Evolutionary conservation across 352 stramenopile genomes (phyloP).

Genomic region (Globisporangium canariense): DNA sequence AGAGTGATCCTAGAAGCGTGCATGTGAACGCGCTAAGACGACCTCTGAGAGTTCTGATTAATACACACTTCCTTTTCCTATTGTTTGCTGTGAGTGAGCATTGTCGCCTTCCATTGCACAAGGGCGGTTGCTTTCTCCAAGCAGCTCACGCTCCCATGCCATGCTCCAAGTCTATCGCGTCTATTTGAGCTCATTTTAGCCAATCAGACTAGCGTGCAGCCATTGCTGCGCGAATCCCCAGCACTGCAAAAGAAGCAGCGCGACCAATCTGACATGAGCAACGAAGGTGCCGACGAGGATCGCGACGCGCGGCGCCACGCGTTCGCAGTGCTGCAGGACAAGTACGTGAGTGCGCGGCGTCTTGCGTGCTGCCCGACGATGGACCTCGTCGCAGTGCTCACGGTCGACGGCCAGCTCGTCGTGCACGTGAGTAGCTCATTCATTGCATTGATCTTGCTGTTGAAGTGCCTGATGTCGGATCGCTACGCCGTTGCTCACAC

Average conservation of each 20-base stretch:
- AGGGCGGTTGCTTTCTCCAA: background rate
- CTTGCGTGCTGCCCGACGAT: constrained; percentile 71
- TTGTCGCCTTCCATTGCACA: background rate
- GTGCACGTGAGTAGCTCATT: constrained; percentile 51
- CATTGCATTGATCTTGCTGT: background rate
- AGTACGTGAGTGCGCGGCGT: constrained; percentile 46
- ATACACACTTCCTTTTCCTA: background rate
- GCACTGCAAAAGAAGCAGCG: too few species aligned
- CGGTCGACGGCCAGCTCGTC: constrained; percentile 58
- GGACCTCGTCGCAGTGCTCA: constrained; percentile 74
- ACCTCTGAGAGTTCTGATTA: background rate
- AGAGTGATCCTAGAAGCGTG: background rate
- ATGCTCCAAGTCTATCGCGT: background rate
- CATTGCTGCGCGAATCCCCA: too few species aligned
- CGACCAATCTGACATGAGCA: background rate
- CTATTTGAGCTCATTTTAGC: constrained; percentile 2
- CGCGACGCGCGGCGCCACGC: constrained; percentile 8
- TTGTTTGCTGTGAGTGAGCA: background rate
- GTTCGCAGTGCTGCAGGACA: constrained; percentile 73
- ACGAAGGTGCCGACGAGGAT: constrained; percentile 6
- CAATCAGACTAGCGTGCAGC: too few species aligned
- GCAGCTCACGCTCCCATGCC: too few species aligned
- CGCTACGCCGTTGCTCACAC: background rate
- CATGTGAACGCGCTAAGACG: background rate
- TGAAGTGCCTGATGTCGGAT: background rate